Base-by-base conservation (phyloP, 345 rosid genomes). In the Populus tremula region DNA sequence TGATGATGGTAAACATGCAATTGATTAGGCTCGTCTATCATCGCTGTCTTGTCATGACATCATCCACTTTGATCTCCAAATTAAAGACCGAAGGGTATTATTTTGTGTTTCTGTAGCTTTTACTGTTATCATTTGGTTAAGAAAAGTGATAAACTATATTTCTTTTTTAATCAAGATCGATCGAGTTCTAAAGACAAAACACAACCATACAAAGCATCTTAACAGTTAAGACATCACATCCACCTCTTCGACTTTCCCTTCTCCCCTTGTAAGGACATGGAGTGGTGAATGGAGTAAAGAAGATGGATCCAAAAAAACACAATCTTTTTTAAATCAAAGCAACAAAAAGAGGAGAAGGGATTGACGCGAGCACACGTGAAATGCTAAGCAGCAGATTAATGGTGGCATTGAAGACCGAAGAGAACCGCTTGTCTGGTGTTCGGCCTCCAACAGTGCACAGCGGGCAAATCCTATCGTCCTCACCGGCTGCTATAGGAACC, bases 381-480 rank as follows among this genome's bases (percentile, higher is more conserved):
- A 67, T 56, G 23, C 27, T 1, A 53, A 49, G 39, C n/a, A 72
- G 33, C 67, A 39, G 41, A 45, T 0, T 45, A 13, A 45, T 45
- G 14, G 50, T 11, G 17, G 50, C 14, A 12, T 45, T 13, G 17
- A 45, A 29, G 5, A 65, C 43, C 31, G 69, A 70, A 43, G 69
- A 33, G 65, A 49, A 63, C 71, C n/a, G 27, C 45, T 69, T 77
- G 87, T 83, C 87, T 79, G 33, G 27, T 16, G 80, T 76, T 73
- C 81, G 86, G 87, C 86, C 85, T 74, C 80, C 85, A 86, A 83
- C 91, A 84, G 49, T 18, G 62, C 0, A 3, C 33, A 38, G 70
- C 76, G 66, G 45, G 16, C 13, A 53, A 70, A 80, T 86, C 79
- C 86, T 79, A 83, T 85, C 88, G 70, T 1, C 43, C 45, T 41